Evolutionary conservation across 2,329 filamentous ascomycete species (phyloP).

Genomic region (Nothopassalora personata): DNA sequence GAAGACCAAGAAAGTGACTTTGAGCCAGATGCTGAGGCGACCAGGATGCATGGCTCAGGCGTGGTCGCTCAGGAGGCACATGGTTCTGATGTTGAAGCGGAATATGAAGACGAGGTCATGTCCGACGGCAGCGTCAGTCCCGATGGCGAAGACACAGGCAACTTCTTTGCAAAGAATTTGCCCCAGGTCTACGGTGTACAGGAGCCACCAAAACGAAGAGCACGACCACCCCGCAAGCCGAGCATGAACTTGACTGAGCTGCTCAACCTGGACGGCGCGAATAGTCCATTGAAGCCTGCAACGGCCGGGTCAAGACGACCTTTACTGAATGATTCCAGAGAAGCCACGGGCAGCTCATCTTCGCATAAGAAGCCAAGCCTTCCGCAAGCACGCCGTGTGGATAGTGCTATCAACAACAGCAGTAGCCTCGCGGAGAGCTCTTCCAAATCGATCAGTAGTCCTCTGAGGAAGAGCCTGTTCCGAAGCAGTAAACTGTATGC

Average conservation of each 20-base stretch:
- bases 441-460: slow-evolving; percentile 17
- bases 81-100: slow-evolving; percentile 6
- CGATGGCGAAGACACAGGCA: slow-evolving; percentile 24
- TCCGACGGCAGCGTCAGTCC: not conserved
- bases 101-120: slow-evolving; percentile 3
- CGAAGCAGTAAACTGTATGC: slow-evolving; percentile 20
- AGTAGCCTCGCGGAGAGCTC: not conserved
- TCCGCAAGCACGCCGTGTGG: slow-evolving; percentile 7
- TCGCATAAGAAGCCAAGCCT: slow-evolving; percentile 8
- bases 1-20: slow-evolving; percentile 19
- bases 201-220: slow-evolving; percentile 5
- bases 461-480: slow-evolving; percentile 24
- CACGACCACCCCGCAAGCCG: slow-evolving; percentile 15
- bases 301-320: not conserved
- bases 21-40: slow-evolving; percentile 27
- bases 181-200: slow-evolving; percentile 19
- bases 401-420: slow-evolving; percentile 12
- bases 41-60: slow-evolving; percentile 16
- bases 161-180: slow-evolving; percentile 28
- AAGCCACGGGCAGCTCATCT: not conserved
- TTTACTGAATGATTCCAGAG: not conserved
- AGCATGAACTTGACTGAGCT: slow-evolving; percentile 27
- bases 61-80: slow-evolving; percentile 13
- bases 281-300: slow-evolving; percentile 22
- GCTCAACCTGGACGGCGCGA: slow-evolving; percentile 16